phyloP scores from a whole-genome alignment of 1,284 basidiomycete species.

The Ustilago esculenta region DNA sequence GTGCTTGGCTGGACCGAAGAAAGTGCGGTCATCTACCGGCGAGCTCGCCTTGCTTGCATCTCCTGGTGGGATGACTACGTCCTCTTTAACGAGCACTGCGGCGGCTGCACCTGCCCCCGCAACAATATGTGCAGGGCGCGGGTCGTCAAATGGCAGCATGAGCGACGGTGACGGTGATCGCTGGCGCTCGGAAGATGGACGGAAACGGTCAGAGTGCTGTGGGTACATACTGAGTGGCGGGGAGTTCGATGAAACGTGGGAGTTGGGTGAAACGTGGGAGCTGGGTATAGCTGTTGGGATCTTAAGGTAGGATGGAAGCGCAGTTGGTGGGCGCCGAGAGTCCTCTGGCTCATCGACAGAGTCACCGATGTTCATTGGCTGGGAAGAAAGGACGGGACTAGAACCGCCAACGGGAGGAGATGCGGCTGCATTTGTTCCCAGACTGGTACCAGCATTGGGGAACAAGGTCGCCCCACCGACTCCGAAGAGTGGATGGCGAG shows the following conservation, averaged over 20 bases:
- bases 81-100: constrained; percentile 53
- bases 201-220: constrained; percentile 29
- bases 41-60: constrained; percentile 56
- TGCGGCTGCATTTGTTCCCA: constrained; percentile 31
- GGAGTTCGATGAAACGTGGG: constrained; percentile 43
- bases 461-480: constrained; percentile 36
- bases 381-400: constrained; percentile 41
- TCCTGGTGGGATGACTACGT: constrained; percentile 53
- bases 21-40: constrained; percentile 26
- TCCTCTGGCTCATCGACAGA: constrained; percentile 10
- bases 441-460: constrained; percentile 36
- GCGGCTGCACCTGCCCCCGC: constrained; percentile 48
- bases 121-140: constrained; percentile 13
- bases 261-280: constrained; percentile 45
- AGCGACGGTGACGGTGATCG: constrained; percentile 45
- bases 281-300: constrained; percentile 65
- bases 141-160: constrained; percentile 20
- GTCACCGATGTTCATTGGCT: constrained; percentile 24
- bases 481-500: constrained; percentile 38
- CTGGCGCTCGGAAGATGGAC: constrained; percentile 7
- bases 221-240: constrained; percentile 33
- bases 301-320: constrained; percentile 65
- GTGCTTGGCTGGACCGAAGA: constrained; percentile 9
- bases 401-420: constrained; percentile 37
- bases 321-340: constrained; percentile 19